A percentile compares a stretch with the other conserved stretches of the same genome.
Conservation (phyloP, 2,329 filamentous ascomycete genomes). For the Pseudogymnoascus sp. region DNA sequence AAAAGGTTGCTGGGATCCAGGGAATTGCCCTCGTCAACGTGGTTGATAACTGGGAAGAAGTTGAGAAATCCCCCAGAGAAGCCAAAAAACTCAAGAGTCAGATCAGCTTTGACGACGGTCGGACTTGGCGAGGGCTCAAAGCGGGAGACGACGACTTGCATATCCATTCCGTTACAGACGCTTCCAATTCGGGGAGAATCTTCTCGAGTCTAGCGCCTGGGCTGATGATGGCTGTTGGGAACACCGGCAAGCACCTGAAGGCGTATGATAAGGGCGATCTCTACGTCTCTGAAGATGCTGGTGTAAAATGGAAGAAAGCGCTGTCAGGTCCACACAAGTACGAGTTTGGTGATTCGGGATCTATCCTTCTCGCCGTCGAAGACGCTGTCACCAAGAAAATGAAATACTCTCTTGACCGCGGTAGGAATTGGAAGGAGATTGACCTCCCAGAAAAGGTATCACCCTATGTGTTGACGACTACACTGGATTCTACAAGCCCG, state of each 20-base stretch:
- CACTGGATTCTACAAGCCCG: slow-evolving; percentile 83
- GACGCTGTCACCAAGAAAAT: slow-evolving; percentile 58
- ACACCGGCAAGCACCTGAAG: slow-evolving; percentile 68
- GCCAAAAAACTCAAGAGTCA: slow-evolving; percentile 65
- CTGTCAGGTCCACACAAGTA: slow-evolving; percentile 84
- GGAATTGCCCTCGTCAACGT: slow-evolving; percentile 86
- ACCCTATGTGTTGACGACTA: slow-evolving; percentile 73
- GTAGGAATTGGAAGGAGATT: slow-evolving; percentile 70
- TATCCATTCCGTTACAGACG: slow-evolving; percentile 83
- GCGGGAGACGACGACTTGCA: slow-evolving; percentile 63
- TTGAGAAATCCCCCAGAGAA: slow-evolving; percentile 44
- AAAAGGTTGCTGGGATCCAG: slow-evolving; percentile 85
- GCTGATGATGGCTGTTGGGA: slow-evolving; percentile 88
- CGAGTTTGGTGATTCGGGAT: slow-evolving; percentile 90
- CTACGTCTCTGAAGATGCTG: slow-evolving; percentile 86
- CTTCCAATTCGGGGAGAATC: slow-evolving; percentile 73
- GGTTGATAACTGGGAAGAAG: slow-evolving; percentile 77
- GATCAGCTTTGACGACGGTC: slow-evolving; percentile 93
- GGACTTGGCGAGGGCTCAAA: slow-evolving; percentile 71
- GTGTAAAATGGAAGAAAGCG: slow-evolving; percentile 70
- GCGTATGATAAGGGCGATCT: slow-evolving; percentile 67
- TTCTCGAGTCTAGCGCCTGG: slow-evolving; percentile 93
- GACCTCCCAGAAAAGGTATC: slow-evolving; percentile 63
- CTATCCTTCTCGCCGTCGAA: slow-evolving; percentile 73
- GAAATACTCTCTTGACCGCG: slow-evolving; percentile 81